A percentile compares a stretch with the other conserved stretches of the same genome.
phyloP scores from a whole-genome alignment of 495 filamentous ascomycete genomes.

The Pseudevernia furfuracea region DNA sequence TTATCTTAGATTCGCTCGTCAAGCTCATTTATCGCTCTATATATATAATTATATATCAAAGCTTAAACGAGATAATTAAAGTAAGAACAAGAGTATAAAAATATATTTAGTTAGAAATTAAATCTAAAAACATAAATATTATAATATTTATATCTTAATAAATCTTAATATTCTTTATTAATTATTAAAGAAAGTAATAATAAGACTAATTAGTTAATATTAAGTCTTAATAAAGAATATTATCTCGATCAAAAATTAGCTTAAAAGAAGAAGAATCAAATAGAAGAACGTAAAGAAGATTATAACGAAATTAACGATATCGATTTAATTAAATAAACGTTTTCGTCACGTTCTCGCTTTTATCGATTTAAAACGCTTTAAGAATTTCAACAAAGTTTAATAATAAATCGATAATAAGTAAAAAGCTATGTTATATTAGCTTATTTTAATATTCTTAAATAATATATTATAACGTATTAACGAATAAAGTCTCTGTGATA shows the following conservation, averaged over 20 bases:
- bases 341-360: not conserved
- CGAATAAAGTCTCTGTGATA: not conserved
- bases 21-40: not conserved
- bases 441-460: conserved; percentile 9
- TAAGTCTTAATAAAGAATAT: not conserved
- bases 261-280: not conserved
- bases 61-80: not conserved
- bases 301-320: not conserved
- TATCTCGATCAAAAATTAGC: not conserved
- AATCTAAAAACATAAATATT: not conserved
- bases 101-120: conserved; percentile 6
- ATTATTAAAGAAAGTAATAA: not conserved
- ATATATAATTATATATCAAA: not conserved
- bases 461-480: not conserved
- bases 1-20: no score
- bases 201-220: conserved; percentile 5
- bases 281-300: not conserved
- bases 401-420: conserved; percentile 6
- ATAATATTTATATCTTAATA: conserved; percentile 7
- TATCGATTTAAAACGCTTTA: conserved; percentile 2
- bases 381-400: not conserved
- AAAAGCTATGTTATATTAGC: conserved; percentile 4
- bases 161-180: conserved; percentile 4
- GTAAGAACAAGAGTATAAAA: not conserved
- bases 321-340: not conserved